phyloP scores from a whole-genome alignment of 2,329 filamentous ascomycete species.

The Apiospora rasikravindrae region DNA sequence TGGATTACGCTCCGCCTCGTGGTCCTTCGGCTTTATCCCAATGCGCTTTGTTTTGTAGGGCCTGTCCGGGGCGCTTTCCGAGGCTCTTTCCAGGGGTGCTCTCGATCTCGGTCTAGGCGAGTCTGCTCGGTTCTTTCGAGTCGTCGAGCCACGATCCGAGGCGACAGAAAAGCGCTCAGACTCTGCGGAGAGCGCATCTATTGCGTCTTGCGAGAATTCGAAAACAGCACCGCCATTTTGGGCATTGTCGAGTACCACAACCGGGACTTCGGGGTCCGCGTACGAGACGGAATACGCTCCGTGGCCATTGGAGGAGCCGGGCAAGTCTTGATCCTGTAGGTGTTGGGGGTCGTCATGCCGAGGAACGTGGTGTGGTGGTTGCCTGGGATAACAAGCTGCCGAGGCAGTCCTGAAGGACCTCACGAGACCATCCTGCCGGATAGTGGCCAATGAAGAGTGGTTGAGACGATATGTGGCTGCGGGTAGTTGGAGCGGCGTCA shows the following conservation, averaged over 20 bases:
- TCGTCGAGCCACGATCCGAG: background rate
- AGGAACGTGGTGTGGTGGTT: slow-evolving; percentile 18
- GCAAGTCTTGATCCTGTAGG: slow-evolving; percentile 10
- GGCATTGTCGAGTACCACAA: slow-evolving; percentile 28
- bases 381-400: slow-evolving; percentile 26
- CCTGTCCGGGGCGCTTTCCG: background rate
- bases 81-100: background rate
- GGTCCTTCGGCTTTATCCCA: background rate
- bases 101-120: background rate
- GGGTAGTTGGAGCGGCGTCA: slow-evolving; percentile 39
- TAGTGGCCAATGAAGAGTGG: slow-evolving; percentile 20
- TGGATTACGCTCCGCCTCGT: background rate
- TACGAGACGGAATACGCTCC: slow-evolving; percentile 4
- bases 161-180: background rate
- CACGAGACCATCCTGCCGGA: slow-evolving; percentile 21
- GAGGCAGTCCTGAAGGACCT: slow-evolving; percentile 32
- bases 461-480: slow-evolving; percentile 23
- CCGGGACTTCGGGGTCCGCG: slow-evolving; percentile 25
- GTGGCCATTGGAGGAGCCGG: background rate
- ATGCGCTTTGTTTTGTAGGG: background rate
- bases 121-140: background rate
- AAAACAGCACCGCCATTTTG: slow-evolving; percentile 35
- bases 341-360: background rate
- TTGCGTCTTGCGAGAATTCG: slow-evolving; percentile 42
- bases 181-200: slow-evolving; percentile 38